Conservation (phyloP, 495 filamentous ascomycete species). For the Cercophora scortea region DNA sequence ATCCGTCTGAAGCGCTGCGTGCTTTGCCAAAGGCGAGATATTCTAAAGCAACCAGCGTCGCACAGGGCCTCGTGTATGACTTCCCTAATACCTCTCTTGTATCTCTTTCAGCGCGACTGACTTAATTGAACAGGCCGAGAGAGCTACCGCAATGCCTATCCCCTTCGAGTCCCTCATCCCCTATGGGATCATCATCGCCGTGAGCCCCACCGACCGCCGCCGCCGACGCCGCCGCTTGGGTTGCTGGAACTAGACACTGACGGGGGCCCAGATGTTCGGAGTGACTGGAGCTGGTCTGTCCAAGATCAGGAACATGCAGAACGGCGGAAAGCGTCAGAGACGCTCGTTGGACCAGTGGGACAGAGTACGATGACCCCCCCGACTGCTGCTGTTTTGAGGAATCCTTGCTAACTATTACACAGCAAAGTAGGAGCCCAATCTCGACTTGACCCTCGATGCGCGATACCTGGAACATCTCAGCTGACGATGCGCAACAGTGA, state of each 20-base stretch:
- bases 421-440: constrained; percentile 64
- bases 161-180: constrained; percentile 94
- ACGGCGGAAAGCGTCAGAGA: constrained; percentile 79
- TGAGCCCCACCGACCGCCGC: constrained; percentile 41
- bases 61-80: constrained; percentile 17
- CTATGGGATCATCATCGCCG: constrained; percentile 81
- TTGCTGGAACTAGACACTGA: constrained; percentile 18
- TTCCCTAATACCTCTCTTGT: neutral
- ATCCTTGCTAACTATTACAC: constrained; percentile 25
- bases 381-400: neutral
- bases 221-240: neutral
- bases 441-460: too few species aligned
- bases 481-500: constrained; percentile 57
- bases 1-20: constrained; percentile 1
- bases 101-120: constrained; percentile 4
- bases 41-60: constrained; percentile 4
- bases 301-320: constrained; percentile 66
- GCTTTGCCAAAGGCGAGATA: constrained; percentile 4
- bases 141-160: constrained; percentile 65
- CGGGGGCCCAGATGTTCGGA: constrained; percentile 71
- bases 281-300: constrained; percentile 69
- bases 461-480: neutral
- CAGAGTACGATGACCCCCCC: constrained; percentile 53
- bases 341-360: constrained; percentile 91
- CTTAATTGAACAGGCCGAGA: constrained; percentile 14